Percentiles rank a stretch among this genome's conserved stretches.
Conservation (phyloP, 2,329 filamentous ascomycete genomes). For the Xylaria sp. region DNA sequence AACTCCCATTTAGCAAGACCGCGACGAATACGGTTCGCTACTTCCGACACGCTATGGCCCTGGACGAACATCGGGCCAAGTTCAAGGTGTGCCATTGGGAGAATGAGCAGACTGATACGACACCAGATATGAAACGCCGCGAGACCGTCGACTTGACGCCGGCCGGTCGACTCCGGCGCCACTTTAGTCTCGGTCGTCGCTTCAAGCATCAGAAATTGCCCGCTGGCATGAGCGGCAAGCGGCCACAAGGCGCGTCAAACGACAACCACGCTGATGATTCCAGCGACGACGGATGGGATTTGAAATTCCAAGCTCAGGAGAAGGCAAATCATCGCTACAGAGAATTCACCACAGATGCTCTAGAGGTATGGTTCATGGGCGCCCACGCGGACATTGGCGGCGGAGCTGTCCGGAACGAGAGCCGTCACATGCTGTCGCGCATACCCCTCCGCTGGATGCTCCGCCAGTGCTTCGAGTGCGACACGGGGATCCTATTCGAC, state of each 20-base stretch:
- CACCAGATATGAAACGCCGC: constrained; percentile 15
- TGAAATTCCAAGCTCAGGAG: constrained; percentile 33
- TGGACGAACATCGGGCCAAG: constrained; percentile 35
- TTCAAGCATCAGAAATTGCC: constrained; percentile 16
- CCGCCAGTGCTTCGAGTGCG: constrained; percentile 35
- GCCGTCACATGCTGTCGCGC: constrained; percentile 35
- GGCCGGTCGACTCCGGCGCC: constrained; percentile 7
- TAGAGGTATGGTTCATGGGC: constrained; percentile 38
- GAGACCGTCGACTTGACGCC: constrained; percentile 32
- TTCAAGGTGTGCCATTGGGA: constrained; percentile 38
- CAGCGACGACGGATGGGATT: constrained; percentile 17
- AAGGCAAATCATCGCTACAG: constrained; percentile 24
- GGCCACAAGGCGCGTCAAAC: background rate
- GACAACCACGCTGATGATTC: constrained; percentile 11
- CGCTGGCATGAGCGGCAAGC: constrained; percentile 5
- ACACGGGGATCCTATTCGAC: constrained; percentile 34
- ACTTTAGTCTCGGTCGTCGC: constrained; percentile 3
- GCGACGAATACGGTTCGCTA: constrained; percentile 34
- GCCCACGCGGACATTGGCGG: constrained; percentile 35
- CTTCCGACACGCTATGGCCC: constrained; percentile 35
- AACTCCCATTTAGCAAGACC: constrained; percentile 35
- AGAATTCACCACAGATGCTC: constrained; percentile 33
- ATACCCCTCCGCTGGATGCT: constrained; percentile 38
- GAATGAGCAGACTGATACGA: constrained; percentile 5
- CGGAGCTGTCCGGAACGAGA: constrained; percentile 32